Base-by-base conservation (phyloP, 2,329 filamentous ascomycete species). In the Penicillium sclerotigenum region DNA sequence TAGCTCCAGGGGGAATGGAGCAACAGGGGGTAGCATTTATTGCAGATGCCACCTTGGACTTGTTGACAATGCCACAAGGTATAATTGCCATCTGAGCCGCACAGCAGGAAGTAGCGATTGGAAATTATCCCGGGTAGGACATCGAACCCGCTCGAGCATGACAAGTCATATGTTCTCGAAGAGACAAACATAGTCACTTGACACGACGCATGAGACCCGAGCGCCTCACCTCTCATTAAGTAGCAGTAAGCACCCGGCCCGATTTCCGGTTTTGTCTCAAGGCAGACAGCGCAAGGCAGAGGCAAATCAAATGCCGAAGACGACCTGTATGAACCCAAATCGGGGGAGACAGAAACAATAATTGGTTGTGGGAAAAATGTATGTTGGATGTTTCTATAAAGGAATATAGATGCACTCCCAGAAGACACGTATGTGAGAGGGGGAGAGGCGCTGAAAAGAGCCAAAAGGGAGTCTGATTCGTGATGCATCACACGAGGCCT, bases 111-210 rank as follows among this genome's bases (percentile, higher is more conserved):
- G n/a, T 16, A n/a, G 13, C 5, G 9, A 29, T 29, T 50, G 36
- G 3, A 31, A 49, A 36, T 22, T 18, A 16, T 42, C 13, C 47
- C n/a, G 14, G 13, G 34, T 31, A 43, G 13, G 20, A 51, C 20
- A 13, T 51, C 24, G 5, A 33, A 33, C 18, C 36, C 37, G 3
- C 48, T 43, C 26, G 26, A 51, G 29, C 29, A 50, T 50, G 52
- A 54, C 43, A 34, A 41, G 43, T 54, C 51, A 54, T 41, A 54
- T 29, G 37, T 42, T 43, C 31, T 54, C 37, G 37, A 50, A 37
- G n/a, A 24, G 36, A 24, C 52, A 29, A 49, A 24, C 29, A 49
- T 13, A 41, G 46, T 42, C 45, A 50, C 18, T 43, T 54, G 52
- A 42, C 45, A 33, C n/a, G 11, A 42, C 36, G 45, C 45, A 49